phyloP scores from a whole-genome alignment of 225 moss, liverwort and hornwort species.

The Straminergon stramineum region DNA sequence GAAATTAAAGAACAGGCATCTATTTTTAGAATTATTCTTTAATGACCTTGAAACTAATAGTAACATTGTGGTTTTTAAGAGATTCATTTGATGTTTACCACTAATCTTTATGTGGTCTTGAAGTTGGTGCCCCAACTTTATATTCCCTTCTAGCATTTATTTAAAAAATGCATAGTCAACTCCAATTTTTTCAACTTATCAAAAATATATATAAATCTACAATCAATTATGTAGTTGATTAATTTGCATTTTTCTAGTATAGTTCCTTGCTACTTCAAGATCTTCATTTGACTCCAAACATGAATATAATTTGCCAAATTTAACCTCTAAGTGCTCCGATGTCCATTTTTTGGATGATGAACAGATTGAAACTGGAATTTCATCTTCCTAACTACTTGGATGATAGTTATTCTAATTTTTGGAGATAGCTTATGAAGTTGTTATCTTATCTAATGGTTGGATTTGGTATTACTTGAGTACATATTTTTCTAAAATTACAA shows the following conservation, averaged over 20 bases:
- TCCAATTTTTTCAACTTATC: not conserved
- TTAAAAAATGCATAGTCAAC: not conserved
- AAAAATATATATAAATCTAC: not conserved
- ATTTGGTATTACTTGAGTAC: too few species aligned
- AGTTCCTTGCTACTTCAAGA: not conserved
- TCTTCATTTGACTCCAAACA: not conserved
- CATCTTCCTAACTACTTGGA: too few species aligned
- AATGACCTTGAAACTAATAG: not conserved
- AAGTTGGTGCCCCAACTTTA: not conserved
- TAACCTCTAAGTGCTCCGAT: too few species aligned
- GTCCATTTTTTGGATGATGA: too few species aligned
- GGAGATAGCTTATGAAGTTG: too few species aligned
- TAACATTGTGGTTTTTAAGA: not conserved
- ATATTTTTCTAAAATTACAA: too few species aligned
- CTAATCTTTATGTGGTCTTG: not conserved
- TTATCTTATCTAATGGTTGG: too few species aligned
- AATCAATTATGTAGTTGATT: not conserved
- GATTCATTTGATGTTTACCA: not conserved
- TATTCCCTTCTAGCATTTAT: not conserved
- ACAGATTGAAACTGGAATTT: too few species aligned
- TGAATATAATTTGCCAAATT: not conserved
- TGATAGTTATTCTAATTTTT: too few species aligned
- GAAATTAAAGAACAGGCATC: not conserved
- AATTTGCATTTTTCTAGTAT: not conserved
- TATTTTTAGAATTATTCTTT: not conserved